A percentile compares a stretch with the other conserved stretches of the same genome.
phyloP scores from a whole-genome alignment of 1,139 yeast genomes.

The Saccharomyces hybrid region DNA sequence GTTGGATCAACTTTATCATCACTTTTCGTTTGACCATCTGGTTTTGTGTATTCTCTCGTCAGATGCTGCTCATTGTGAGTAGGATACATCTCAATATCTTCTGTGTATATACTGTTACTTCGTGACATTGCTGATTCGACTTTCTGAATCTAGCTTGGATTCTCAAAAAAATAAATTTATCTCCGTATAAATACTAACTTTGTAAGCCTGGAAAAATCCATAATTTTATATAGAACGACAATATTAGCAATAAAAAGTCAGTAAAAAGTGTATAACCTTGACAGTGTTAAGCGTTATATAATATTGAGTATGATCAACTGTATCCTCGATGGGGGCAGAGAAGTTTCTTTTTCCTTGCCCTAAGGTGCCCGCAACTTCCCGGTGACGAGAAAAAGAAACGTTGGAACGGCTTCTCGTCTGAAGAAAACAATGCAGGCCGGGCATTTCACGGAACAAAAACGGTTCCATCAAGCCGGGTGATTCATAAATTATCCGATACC shows the following conservation, averaged over 20 bases:
- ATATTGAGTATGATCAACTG: background rate
- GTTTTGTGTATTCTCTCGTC: background rate
- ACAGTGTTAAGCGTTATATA: background rate
- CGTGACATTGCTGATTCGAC: background rate
- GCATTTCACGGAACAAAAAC: background rate
- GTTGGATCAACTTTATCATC: conserved; percentile 4
- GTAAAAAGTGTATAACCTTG: background rate
- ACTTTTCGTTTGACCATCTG: background rate
- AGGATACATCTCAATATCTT: conserved; percentile 1
- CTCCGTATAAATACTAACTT: background rate
- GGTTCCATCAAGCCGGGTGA: background rate
- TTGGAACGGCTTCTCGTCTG: background rate
- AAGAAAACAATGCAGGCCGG: background rate
- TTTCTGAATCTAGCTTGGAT: background rate
- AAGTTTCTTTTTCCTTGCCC: background rate
- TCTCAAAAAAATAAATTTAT: background rate
- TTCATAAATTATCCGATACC: background rate
- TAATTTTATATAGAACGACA: background rate
- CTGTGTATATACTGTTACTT: background rate
- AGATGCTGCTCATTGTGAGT: conserved; percentile 4
- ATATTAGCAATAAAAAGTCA: background rate
- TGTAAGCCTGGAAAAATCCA: background rate
- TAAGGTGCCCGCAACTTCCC: background rate
- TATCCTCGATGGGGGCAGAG: background rate
- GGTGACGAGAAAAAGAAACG: background rate